A percentile compares a stretch with the other conserved stretches of the same genome.
Conservation (phyloP, 768 basidiomycete genomes). For the Pulveroboletus sp. region DNA sequence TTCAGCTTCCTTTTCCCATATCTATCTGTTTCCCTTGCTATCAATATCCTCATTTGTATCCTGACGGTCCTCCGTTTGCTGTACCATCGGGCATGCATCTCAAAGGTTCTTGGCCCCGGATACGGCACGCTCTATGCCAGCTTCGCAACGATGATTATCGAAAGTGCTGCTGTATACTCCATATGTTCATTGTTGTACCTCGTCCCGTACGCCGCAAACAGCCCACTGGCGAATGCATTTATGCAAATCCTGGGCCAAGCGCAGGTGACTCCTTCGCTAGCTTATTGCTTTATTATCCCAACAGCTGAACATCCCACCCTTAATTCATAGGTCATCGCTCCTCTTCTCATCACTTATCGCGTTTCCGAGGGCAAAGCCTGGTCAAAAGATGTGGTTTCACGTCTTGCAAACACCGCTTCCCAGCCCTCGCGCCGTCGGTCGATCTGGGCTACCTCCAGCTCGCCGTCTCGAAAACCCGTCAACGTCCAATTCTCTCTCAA, state of each 20-base stretch:
- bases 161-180: constrained; percentile 33
- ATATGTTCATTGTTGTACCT: constrained; percentile 31
- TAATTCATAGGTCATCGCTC: constrained; percentile 38
- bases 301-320: not conserved
- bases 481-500: constrained; percentile 18
- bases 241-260: constrained; percentile 29
- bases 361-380: constrained; percentile 44
- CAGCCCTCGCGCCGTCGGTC: constrained; percentile 13
- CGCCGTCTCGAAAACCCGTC: not conserved
- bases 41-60: constrained; percentile 29
- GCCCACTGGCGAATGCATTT: constrained; percentile 25
- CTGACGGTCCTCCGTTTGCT: constrained; percentile 31
- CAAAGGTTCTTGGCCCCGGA: constrained; percentile 23
- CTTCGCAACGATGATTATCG: constrained; percentile 32
- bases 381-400: constrained; percentile 22
- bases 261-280: constrained; percentile 15
- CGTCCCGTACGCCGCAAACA: constrained; percentile 22
- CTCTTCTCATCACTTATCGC: constrained; percentile 46
- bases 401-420: not conserved
- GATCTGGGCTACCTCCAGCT: not conserved
- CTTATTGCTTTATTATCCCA: not conserved
- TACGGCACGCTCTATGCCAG: constrained; percentile 28
- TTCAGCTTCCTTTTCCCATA: constrained; percentile 31
- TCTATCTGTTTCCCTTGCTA: constrained; percentile 29
- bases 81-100: constrained; percentile 24